Conservation (phyloP, 441 rosid genomes). For the Isatis lusitanica region DNA sequence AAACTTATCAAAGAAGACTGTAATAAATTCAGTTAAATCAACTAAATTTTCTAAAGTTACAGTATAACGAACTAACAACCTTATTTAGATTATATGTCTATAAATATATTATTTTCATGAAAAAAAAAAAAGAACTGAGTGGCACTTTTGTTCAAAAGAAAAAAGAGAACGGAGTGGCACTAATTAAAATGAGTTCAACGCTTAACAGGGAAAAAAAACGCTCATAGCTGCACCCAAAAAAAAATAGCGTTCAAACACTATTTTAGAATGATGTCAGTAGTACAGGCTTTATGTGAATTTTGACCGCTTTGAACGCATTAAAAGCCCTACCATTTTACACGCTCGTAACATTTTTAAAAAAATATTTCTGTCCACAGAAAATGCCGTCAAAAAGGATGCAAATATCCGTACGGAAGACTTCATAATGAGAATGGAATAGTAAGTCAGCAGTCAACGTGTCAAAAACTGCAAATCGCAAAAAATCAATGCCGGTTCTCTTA, state of each 20-base stretch:
- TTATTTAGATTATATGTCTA: background rate
- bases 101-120: background rate
- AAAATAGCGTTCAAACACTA: background rate
- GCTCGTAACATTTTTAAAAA: background rate
- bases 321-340: background rate
- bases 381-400: background rate
- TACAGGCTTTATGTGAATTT: background rate
- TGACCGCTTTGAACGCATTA: background rate
- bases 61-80: background rate
- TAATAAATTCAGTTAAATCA: background rate
- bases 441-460: constrained; percentile 4
- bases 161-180: no score
- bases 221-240: background rate
- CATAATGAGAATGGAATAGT: background rate
- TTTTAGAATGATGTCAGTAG: background rate
- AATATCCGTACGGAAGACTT: constrained; percentile 16
- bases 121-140: no score
- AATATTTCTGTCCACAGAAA: background rate
- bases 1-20: background rate
- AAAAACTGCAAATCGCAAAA: constrained; percentile 6
- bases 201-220: background rate
- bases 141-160: no score
- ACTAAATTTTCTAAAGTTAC: background rate
- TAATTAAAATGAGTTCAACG: background rate
- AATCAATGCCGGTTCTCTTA: background rate